Conservation (phyloP, 495 filamentous ascomycete species). For the Glonium stellatum region DNA sequence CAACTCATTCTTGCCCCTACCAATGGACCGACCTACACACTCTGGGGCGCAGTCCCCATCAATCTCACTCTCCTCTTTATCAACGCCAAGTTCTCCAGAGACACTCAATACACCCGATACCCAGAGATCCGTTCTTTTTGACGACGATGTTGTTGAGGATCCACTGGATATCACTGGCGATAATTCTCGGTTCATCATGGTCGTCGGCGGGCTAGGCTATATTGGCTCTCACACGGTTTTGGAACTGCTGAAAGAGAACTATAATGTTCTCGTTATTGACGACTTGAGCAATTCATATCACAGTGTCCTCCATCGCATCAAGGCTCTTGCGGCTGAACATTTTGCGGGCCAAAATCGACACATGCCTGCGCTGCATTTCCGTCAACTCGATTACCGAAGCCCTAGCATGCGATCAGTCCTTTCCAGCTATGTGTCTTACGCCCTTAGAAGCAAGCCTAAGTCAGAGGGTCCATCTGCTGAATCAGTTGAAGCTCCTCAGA, state of each 20-base stretch:
- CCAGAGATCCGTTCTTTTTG: constrained; percentile 28
- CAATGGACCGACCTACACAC: constrained; percentile 15
- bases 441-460: constrained; percentile 5
- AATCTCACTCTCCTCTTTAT: constrained; percentile 23
- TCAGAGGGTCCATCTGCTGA: background rate
- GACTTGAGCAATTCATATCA: constrained; percentile 55
- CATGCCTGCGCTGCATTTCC: constrained; percentile 49
- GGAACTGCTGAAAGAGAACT: constrained; percentile 54
- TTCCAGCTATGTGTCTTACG: constrained; percentile 17
- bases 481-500: background rate
- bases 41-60: constrained; percentile 21
- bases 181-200: constrained; percentile 41
- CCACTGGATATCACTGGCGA: constrained; percentile 24
- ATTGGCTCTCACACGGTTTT: constrained; percentile 59
- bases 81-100: constrained; percentile 13
- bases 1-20: background rate
- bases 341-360: constrained; percentile 33
- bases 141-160: constrained; percentile 29
- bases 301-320: constrained; percentile 48
- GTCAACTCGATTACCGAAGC: constrained; percentile 51
- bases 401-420: constrained; percentile 30
- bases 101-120: constrained; percentile 27
- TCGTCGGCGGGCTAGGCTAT: constrained; percentile 60
- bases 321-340: constrained; percentile 43
- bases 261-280: constrained; percentile 60